Base-by-base conservation (phyloP, 2,329 filamentous ascomycete species). In the Rhynchosporium graminicola region DNA sequence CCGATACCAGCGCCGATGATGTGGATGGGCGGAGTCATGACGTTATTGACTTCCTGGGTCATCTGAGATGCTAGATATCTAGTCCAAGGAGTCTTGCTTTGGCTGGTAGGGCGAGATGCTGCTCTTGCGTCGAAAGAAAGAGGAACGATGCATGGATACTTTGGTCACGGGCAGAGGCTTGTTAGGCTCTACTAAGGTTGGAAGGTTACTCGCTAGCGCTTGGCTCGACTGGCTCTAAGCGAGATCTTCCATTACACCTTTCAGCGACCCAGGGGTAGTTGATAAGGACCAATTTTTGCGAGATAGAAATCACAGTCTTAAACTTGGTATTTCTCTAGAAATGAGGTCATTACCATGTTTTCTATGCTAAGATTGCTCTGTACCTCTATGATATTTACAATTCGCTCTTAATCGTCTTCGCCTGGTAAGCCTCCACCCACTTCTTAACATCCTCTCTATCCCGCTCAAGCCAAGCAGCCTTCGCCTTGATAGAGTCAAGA, bases 401-500 rank as follows among this genome's bases (percentile, higher is more conserved):
- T 59, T 73, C 70, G 50, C 69, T 72, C 62, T 73, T 73, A 33
- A 72, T 65, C 13, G 57, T 65, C 47, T 68, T 71, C 8, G 60
- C 65, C 38, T 67, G 29, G 62, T 89, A 90, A 59, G 83, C 80
- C 76, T 85, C 85, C 67, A 91, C 78, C 88, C 89, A 93, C 59
- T 76, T 72, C 74, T 85, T 82, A n/a, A 97, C 90, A 76, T 96
- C 91, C 33, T 85, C 82, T 48, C 82, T 80, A 76, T 97, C 93
- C 63, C 92, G 85, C 75, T 86, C 78, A 61, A 96, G 75, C 91
- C 91, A 96, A 63, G 87, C 84, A 70, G 88, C 83, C 85, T 97
- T 98, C 60, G 92, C 92, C 65, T 85, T 85, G 71, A 97, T 89
- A 3, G 87, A 83, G 75, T 98, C 94, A 69, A 89, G 83, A 75